phyloP scores from a whole-genome alignment of 805 yeast genomes.

The Metschnikowia kofuensis region DNA sequence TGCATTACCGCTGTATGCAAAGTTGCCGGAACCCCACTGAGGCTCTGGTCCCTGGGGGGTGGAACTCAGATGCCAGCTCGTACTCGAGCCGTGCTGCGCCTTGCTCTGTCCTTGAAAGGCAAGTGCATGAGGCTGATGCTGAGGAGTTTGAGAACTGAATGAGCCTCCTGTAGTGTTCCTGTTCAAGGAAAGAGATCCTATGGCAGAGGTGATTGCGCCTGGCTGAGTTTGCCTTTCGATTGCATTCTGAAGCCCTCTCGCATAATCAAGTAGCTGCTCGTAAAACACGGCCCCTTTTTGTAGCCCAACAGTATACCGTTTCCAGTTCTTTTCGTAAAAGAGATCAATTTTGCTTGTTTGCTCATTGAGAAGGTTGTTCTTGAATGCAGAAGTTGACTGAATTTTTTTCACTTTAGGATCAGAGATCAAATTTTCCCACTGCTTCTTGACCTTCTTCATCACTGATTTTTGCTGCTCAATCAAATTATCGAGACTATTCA shows the following conservation, averaged over 20 bases:
- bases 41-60: too few relatives aligned
- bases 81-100: constrained; percentile 1
- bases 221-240: constrained; percentile 19
- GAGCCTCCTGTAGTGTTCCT: constrained; percentile 7
- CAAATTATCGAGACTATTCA: constrained; percentile 63
- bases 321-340: constrained; percentile 55
- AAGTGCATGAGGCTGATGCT: background rate
- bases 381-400: constrained; percentile 43
- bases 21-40: background rate
- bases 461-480: constrained; percentile 60
- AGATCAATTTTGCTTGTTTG: constrained; percentile 36
- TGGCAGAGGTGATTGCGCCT: constrained; percentile 6
- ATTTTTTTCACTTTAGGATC: constrained; percentile 37
- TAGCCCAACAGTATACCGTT: constrained; percentile 54
- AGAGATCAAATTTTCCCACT: constrained; percentile 28
- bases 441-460: constrained; percentile 28
- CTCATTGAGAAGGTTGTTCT: constrained; percentile 28
- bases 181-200: constrained; percentile 10
- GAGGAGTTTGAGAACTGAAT: background rate
- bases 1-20: background rate
- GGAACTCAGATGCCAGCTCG: background rate
- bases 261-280: constrained; percentile 41
- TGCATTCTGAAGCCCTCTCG: constrained; percentile 23
- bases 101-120: background rate
- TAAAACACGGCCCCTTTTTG: constrained; percentile 66